Evolutionary conservation across 2,329 filamentous ascomycete species (phyloP).

Genomic region (Phaeoacremonium minimum): DNA sequence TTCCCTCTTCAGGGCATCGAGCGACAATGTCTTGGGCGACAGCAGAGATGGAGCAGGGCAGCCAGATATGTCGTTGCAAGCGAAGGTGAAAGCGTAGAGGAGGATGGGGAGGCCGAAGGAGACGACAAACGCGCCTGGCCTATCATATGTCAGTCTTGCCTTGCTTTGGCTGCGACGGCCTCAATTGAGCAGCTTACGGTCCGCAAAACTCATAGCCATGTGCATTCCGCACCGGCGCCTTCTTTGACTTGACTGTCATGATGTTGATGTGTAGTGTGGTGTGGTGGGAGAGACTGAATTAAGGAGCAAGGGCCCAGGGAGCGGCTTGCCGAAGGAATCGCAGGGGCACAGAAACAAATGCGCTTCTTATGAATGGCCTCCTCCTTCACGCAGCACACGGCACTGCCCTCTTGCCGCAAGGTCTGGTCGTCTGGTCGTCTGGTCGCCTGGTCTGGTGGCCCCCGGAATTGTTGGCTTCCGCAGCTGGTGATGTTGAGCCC

Average conservation of each 20-base stretch:
- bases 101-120: constrained; percentile 76
- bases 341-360: no score
- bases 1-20: constrained; percentile 71
- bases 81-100: constrained; percentile 74
- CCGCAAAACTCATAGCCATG: constrained; percentile 50
- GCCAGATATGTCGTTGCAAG: constrained; percentile 89
- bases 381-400: no score
- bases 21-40: constrained; percentile 64
- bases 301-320: no score
- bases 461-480: no score
- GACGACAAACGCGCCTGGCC: constrained; percentile 71
- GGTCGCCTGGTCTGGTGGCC: no score
- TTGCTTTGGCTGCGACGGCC: no score
- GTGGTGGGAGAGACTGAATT: no score
- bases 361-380: no score
- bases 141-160: constrained; percentile 26
- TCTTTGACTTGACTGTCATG: constrained; percentile 27
- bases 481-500: no score
- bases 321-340: no score
- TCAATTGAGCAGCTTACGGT: constrained; percentile 31
- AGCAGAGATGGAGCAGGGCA: constrained; percentile 83
- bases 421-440: no score
- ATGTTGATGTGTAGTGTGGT: background rate
- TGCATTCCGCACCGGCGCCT: constrained; percentile 16
- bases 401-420: no score